Conservation (phyloP, 805 yeast species). For the Candida easanensis region DNA sequence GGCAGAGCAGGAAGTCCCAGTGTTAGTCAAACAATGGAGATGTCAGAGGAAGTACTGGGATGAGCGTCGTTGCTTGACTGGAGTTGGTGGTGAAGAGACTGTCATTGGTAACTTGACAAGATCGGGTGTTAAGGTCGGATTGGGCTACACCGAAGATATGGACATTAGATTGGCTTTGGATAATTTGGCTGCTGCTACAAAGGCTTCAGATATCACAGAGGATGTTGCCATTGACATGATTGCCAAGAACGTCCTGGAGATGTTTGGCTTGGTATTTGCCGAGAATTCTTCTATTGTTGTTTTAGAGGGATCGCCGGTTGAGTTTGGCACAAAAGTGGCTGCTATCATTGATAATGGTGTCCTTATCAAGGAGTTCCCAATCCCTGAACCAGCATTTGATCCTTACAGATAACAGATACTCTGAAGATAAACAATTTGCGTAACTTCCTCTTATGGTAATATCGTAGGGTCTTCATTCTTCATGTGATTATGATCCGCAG, state of each 20-base stretch:
- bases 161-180: slow-evolving; percentile 9
- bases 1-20: slow-evolving; percentile 3
- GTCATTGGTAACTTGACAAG: slow-evolving; percentile 5
- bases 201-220: background rate
- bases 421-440: no score
- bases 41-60: slow-evolving; percentile 13
- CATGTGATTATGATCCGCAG: no score
- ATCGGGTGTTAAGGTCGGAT: slow-evolving; percentile 5
- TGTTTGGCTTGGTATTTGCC: slow-evolving; percentile 1
- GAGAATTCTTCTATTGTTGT: slow-evolving; percentile 1
- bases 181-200: slow-evolving; percentile 4
- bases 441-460: no score
- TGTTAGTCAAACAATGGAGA: slow-evolving; percentile 7
- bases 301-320: slow-evolving; percentile 8
- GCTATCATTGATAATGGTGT: slow-evolving; percentile 4
- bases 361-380: slow-evolving; percentile 4
- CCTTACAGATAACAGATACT: slow-evolving; percentile 1
- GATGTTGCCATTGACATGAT: slow-evolving; percentile 1
- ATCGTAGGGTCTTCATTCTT: no score
- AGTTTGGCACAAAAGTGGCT: slow-evolving; percentile 7
- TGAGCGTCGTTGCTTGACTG: slow-evolving; percentile 10
- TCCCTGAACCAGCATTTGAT: slow-evolving; percentile 7
- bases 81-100: slow-evolving; percentile 9
- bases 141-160: slow-evolving; percentile 9
- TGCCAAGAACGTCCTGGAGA: slow-evolving; percentile 2